Conservation (phyloP, 257 asterid genomes). For the Plantago major region DNA sequence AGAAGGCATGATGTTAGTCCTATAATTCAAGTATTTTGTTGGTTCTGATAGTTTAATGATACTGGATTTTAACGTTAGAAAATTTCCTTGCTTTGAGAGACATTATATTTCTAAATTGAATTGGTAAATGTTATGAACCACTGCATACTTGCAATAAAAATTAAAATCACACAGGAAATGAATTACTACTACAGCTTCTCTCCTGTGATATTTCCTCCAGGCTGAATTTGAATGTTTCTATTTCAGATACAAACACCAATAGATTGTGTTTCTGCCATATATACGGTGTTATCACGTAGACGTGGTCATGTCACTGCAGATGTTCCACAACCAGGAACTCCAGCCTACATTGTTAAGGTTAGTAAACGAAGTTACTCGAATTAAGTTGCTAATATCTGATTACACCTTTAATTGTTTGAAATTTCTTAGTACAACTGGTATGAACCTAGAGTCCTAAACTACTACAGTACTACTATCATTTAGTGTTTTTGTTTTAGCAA, state of each 20-base stretch:
- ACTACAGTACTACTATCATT: background rate
- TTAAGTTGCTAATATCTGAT: background rate
- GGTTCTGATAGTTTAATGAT: too few species aligned
- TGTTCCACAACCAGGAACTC: slow-evolving; percentile 95
- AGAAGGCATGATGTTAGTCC: too few species aligned
- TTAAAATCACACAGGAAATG: background rate
- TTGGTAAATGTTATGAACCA: background rate
- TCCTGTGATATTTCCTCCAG: background rate
- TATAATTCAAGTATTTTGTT: too few species aligned
- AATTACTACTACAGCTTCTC: background rate
- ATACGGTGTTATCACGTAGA: slow-evolving; percentile 79
- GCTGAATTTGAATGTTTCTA: slow-evolving; percentile 21
- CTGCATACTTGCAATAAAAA: background rate
- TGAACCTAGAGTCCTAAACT: too few species aligned
- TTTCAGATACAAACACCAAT: slow-evolving; percentile 92
- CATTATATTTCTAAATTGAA: slow-evolving; percentile 9
- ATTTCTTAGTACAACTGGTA: background rate
- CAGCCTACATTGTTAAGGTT: slow-evolving; percentile 90
- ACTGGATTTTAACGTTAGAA: background rate
- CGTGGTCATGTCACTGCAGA: slow-evolving; percentile 96
- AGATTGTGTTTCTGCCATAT: slow-evolving; percentile 91
- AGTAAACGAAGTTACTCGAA: slow-evolving; percentile 39
- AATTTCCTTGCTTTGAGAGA: background rate
- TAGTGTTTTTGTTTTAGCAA: background rate
- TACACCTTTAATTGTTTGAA: background rate